phyloP scores from a whole-genome alignment of 2,329 filamentous ascomycete genomes.

The Cladosporium sp. region DNA sequence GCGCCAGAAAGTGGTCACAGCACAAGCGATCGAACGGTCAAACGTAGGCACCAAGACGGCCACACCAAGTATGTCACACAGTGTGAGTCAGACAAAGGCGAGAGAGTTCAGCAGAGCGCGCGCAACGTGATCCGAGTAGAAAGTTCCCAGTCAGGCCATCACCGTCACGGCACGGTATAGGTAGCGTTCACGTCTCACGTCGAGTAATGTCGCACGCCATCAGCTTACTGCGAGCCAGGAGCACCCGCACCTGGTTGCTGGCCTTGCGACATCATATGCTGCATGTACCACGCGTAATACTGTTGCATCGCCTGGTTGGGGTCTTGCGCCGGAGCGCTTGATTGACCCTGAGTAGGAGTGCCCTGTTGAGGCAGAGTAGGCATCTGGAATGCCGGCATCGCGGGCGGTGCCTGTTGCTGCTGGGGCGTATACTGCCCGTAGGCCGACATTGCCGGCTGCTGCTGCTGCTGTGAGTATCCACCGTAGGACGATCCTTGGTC shows the following conservation, averaged over 20 bases:
- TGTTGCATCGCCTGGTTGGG: slow-evolving; percentile 16
- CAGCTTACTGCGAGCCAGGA: slow-evolving; percentile 18
- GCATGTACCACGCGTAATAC: slow-evolving; percentile 22
- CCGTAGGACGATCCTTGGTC: slow-evolving; percentile 34
- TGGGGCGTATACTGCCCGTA: slow-evolving; percentile 27
- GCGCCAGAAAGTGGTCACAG: slow-evolving; percentile 3
- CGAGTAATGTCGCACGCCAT: slow-evolving; percentile 3
- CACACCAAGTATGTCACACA: slow-evolving; percentile 1
- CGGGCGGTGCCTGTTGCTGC: slow-evolving; percentile 23
- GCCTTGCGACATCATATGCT: slow-evolving; percentile 31
- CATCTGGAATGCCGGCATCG: slow-evolving; percentile 24
- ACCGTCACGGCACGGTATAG: slow-evolving; percentile 3
- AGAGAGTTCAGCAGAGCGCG: slow-evolving; percentile 2
- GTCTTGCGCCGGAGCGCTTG: slow-evolving; percentile 18
- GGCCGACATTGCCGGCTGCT: slow-evolving; percentile 30
- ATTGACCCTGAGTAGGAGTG: slow-evolving; percentile 15
- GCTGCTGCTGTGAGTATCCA: slow-evolving; percentile 46
- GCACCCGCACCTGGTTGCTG: slow-evolving; percentile 32
- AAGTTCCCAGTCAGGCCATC: neutral
- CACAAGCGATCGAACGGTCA: slow-evolving; percentile 1
- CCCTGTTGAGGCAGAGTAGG: slow-evolving; percentile 21
- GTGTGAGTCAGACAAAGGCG: slow-evolving; percentile 1
- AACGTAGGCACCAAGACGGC: slow-evolving; percentile 1
- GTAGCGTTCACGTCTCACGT: slow-evolving; percentile 10
- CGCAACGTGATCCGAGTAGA: slow-evolving; percentile 4